phyloP scores from a whole-genome alignment of 345 rosid genomes.

The Eucalyptus marginata region DNA sequence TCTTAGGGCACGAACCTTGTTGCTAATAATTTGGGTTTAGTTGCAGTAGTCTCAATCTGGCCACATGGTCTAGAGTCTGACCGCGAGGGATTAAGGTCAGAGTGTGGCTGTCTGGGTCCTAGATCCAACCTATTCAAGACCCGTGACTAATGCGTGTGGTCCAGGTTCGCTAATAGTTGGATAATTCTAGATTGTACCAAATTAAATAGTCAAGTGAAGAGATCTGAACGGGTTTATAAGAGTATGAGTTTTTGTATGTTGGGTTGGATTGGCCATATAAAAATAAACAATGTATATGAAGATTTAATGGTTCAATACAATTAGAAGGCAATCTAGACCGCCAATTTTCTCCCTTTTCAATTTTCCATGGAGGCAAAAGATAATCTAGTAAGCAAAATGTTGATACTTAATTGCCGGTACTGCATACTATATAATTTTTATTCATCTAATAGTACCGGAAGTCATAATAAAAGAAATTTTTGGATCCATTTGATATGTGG shows the following conservation, averaged over 20 bases:
- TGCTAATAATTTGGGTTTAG: not conserved
- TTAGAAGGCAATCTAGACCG: not conserved
- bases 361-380: not conserved
- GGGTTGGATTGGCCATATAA: not conserved
- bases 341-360: not conserved
- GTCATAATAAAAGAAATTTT: not conserved
- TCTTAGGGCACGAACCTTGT: not conserved
- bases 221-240: not conserved
- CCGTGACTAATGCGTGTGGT: not conserved
- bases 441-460: not conserved
- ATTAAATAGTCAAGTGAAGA: not conserved
- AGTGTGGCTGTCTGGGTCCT: rapidly evolving
- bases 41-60: not conserved
- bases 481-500: not conserved
- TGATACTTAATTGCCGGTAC: not conserved
- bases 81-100: rapidly evolving
- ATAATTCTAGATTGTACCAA: not conserved
- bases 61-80: not conserved
- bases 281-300: not conserved
- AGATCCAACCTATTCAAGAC: not conserved
- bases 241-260: not conserved
- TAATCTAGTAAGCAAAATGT: not conserved
- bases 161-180: not conserved
- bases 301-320: not conserved
- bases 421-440: not conserved